These are phyloP conservation scores for Polyrhizophydium stewartii DNA, from an alignment of 371 early-diverging fungal species.

Conservation along the genomic window DNA sequence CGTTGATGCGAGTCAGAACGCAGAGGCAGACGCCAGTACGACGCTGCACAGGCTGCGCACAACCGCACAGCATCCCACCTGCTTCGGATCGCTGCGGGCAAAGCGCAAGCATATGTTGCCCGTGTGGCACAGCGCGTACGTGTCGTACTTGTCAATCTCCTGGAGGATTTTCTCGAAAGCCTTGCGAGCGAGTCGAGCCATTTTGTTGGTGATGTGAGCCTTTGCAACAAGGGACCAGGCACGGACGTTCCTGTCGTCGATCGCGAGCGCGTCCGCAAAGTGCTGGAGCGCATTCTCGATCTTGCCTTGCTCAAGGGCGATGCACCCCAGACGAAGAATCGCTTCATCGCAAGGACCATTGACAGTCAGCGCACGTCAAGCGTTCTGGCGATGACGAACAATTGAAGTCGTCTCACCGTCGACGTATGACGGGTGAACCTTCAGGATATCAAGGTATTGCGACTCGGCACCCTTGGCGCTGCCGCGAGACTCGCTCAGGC, in stretches of 20 bases:
- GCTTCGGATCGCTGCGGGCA: slow-evolving; percentile 20
- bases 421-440: slow-evolving; percentile 65
- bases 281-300: slow-evolving; percentile 57
- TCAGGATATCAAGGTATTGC: slow-evolving; percentile 59
- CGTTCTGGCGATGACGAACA: neutral
- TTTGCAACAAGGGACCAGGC: slow-evolving; percentile 73
- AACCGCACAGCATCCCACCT: slow-evolving; percentile 4
- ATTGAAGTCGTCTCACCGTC: slow-evolving; percentile 27
- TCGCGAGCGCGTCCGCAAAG: slow-evolving; percentile 59
- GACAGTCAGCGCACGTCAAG: too few relatives aligned
- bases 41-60: neutral
- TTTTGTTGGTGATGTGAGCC: slow-evolving; percentile 51
- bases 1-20: neutral
- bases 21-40: neutral
- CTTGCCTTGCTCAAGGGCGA: slow-evolving; percentile 50
- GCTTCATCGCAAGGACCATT: slow-evolving; percentile 4
- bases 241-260: slow-evolving; percentile 56
- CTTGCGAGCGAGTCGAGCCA: slow-evolving; percentile 59
- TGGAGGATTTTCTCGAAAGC: slow-evolving; percentile 74
- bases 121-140: slow-evolving; percentile 72
- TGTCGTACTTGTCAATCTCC: slow-evolving; percentile 71
- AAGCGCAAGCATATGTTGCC: slow-evolving; percentile 76
- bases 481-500: slow-evolving; percentile 67
- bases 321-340: slow-evolving; percentile 66
- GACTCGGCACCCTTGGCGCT: slow-evolving; percentile 58